Evolutionary conservation across 1,139 yeast species (phyloP).

Genomic region (Meyerozyma sp.): DNA sequence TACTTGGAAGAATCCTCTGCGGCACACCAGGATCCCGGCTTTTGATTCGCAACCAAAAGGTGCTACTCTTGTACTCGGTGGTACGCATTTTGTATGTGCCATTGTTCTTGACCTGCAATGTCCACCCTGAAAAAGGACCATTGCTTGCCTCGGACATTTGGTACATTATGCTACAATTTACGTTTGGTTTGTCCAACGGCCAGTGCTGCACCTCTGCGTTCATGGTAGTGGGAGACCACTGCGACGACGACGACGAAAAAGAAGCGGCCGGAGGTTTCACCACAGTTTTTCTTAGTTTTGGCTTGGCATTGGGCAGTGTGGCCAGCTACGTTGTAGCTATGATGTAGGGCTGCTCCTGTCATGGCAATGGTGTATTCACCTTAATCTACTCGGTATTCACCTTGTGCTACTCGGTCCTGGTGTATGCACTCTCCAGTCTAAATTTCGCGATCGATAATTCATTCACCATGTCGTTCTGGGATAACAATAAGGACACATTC

Average conservation of each 20-base stretch:
- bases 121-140: slow-evolving; percentile 37
- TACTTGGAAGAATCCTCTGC: slow-evolving; percentile 70
- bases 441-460: not conserved
- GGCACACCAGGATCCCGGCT: slow-evolving; percentile 40
- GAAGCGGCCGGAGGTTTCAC: slow-evolving; percentile 96
- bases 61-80: slow-evolving; percentile 47
- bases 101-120: slow-evolving; percentile 63
- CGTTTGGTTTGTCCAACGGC: slow-evolving; percentile 86
- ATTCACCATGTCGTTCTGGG: slow-evolving; percentile 39
- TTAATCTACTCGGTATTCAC: too few relatives aligned
- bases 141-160: slow-evolving; percentile 54
- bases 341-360: too few relatives aligned
- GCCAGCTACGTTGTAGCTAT: slow-evolving; percentile 50
- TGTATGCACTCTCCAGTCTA: too few relatives aligned
- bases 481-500: slow-evolving; percentile 44
- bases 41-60: slow-evolving; percentile 33
- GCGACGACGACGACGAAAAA: slow-evolving; percentile 59
- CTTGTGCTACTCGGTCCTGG: too few relatives aligned
- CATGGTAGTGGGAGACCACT: slow-evolving; percentile 65
- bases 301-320: slow-evolving; percentile 73
- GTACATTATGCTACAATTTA: slow-evolving; percentile 64
- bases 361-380: too few relatives aligned
- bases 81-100: slow-evolving; percentile 55
- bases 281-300: slow-evolving; percentile 67
- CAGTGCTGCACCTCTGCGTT: slow-evolving; percentile 77